Conservation (phyloP, 1,284 basidiomycete species). For the Ustilago crameri region DNA sequence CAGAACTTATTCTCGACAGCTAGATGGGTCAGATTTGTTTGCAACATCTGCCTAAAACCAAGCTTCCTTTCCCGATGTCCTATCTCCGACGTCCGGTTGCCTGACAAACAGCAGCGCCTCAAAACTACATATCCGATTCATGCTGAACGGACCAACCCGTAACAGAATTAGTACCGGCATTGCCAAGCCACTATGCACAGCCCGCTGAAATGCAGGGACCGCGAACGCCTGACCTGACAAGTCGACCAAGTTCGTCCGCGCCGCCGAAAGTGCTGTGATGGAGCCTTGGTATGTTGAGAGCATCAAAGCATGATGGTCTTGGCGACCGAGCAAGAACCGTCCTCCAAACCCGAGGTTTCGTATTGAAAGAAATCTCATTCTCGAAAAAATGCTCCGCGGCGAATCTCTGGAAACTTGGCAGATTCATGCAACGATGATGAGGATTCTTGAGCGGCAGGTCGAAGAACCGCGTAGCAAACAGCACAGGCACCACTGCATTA, state of each 20-base stretch:
- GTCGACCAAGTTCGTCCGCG: background rate
- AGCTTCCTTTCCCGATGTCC: no score
- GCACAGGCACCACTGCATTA: background rate
- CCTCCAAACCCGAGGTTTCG: background rate
- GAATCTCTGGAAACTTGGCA: background rate
- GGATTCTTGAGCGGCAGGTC: background rate
- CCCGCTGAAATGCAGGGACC: no score
- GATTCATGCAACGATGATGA: background rate
- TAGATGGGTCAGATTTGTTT: no score
- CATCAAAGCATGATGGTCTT: background rate
- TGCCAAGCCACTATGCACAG: no score
- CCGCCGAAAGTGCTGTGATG: background rate
- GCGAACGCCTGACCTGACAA: background rate
- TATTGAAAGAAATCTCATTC: background rate
- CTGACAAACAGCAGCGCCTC: no score
- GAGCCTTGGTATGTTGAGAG: background rate
- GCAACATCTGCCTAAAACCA: no score
- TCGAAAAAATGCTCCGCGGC: slow-evolving; percentile 1
- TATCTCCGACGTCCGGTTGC: no score
- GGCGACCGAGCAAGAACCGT: background rate
- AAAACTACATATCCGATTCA: no score
- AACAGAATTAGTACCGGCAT: no score
- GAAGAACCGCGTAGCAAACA: no score
- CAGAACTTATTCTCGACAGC: no score
- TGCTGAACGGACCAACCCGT: no score